A percentile compares a stretch with the other conserved stretches of the same genome.
phyloP scores from a whole-genome alignment of 2,329 filamentous ascomycete genomes.

The Verticillium dahliae region DNA sequence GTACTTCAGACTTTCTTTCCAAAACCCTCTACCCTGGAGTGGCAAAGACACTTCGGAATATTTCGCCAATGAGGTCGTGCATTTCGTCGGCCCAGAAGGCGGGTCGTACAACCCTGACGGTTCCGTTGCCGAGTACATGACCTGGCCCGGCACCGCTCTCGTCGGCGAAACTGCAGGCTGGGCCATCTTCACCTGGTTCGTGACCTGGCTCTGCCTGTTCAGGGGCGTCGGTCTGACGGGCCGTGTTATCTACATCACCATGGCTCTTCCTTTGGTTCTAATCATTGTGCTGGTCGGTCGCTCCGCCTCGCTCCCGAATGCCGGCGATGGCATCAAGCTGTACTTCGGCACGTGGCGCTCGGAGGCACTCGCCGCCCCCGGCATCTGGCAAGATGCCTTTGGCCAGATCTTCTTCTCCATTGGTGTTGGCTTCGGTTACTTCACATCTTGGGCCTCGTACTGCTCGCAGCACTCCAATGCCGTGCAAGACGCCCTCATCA shows the following conservation, averaged over 20 bases:
- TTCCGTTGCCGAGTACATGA: slow-evolving; percentile 28
- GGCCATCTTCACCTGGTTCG: slow-evolving; percentile 48
- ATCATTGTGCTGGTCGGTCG: slow-evolving; percentile 45
- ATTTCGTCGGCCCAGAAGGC: slow-evolving; percentile 13
- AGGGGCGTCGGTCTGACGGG: slow-evolving; percentile 48
- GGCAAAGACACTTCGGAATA: slow-evolving; percentile 32
- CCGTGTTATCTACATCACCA: slow-evolving; percentile 49
- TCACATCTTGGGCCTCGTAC: slow-evolving; percentile 49
- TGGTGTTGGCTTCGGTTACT: slow-evolving; percentile 39
- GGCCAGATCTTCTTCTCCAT: slow-evolving; percentile 33
- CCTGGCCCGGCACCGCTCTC: slow-evolving; percentile 34
- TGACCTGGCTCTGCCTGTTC: slow-evolving; percentile 51
- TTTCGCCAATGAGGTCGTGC: slow-evolving; percentile 2
- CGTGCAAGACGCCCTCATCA: slow-evolving; percentile 47
- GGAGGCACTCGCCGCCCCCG: slow-evolving; percentile 35
- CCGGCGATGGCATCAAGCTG: slow-evolving; percentile 38
- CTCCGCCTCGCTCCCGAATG: slow-evolving; percentile 42
- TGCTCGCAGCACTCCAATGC: slow-evolving; percentile 45
- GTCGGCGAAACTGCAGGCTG: slow-evolving; percentile 47
- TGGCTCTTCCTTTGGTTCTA: slow-evolving; percentile 47
- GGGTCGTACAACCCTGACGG: slow-evolving; percentile 23
- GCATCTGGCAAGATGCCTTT: slow-evolving; percentile 46
- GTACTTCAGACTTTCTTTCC: slow-evolving; percentile 48
- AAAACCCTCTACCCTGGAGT: slow-evolving; percentile 42
- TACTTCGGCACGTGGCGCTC: slow-evolving; percentile 31